Base-by-base conservation (phyloP, 495 filamentous ascomycete genomes). In the Aspergillus nidulans region DNA sequence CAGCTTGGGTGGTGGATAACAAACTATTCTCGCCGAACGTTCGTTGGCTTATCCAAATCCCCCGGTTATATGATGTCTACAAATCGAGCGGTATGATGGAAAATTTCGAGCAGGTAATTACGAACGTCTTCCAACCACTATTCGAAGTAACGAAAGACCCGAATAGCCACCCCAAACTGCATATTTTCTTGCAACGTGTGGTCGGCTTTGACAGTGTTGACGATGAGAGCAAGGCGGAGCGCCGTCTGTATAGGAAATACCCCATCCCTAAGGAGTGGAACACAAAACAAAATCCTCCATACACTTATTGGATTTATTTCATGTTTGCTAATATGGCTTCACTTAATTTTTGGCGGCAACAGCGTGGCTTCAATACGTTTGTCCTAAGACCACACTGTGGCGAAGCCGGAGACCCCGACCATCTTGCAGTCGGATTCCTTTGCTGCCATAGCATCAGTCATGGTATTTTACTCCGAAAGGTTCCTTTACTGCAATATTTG, bases 251-350 rank as follows among this genome's bases (percentile, higher is more conserved):
- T 68, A 86, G 83, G 57, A 98, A 98, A 67, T 98, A 95, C 52
- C 95, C 95, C 6, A 84, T 92, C 6, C 92, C 94, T 2, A 86
- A 81, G 44, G 81, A 85, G 49, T 98, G 94, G 94, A 81, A 85
- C 56, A 87, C 89, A 16, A 91, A 87, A 63, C 90, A 97, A 64
- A 97, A 98, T 67, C 95, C 94, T 21, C 94, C 95, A 1, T 98
- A 98, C 72, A 97, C 86, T 67, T 97, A 98, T 71, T 98, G 94
- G 94, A 85, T 98, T 59, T 98, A 97, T 73, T 92, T 96, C 65
- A 82, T 98, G 49, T 98, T 91, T 64, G 83, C 95, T 38, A 98
- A 98, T 68, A 90, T 96, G 67, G 82, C 88, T 1, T 95, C 94
- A 13, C 80, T 98, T 60, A 98, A 98, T 67, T 78, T 83, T 44